phyloP scores from a whole-genome alignment of 768 basidiomycete genomes.

The Piloderma croceum region DNA sequence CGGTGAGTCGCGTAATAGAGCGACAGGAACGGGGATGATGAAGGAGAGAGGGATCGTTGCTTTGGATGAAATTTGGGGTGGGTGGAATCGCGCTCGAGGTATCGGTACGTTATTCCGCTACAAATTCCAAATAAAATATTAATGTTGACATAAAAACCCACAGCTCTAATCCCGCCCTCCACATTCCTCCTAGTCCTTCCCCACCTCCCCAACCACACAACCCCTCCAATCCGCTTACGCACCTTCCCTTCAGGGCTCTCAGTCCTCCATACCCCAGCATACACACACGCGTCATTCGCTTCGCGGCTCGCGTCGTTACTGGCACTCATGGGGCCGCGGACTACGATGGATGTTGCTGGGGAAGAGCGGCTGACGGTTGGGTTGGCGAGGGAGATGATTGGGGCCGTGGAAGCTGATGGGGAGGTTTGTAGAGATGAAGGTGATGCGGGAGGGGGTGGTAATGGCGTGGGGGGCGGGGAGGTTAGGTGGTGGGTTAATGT shows the following conservation, averaged over 20 bases:
- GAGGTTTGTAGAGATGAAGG: slow-evolving; percentile 74
- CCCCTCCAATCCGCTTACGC: slow-evolving; percentile 61
- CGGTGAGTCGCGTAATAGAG: slow-evolving; percentile 3
- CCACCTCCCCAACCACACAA: slow-evolving; percentile 57
- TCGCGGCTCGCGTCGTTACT: slow-evolving; percentile 57
- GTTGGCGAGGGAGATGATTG: slow-evolving; percentile 73
- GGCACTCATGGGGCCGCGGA: slow-evolving; percentile 43
- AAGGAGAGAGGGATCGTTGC: slow-evolving; percentile 73
- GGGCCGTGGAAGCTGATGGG: slow-evolving; percentile 64
- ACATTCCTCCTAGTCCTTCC: slow-evolving; percentile 77
- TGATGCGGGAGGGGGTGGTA: slow-evolving; percentile 26
- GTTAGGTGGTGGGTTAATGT: slow-evolving; percentile 69
- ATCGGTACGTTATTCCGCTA: slow-evolving; percentile 61
- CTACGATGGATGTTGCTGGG: slow-evolving; percentile 64
- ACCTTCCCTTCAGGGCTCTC: slow-evolving; percentile 69
- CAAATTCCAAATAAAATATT: too few species aligned
- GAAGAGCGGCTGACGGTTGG: slow-evolving; percentile 69
- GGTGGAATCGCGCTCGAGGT: slow-evolving; percentile 91
- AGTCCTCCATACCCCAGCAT: slow-evolving; percentile 82
- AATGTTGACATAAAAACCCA: not conserved
- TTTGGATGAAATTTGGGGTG: slow-evolving; percentile 90
- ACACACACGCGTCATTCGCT: slow-evolving; percentile 61
- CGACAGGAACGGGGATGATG: slow-evolving; percentile 58
- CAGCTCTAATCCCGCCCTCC: slow-evolving; percentile 85
- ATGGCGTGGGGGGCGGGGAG: slow-evolving; percentile 49